Evolutionary conservation across 805 yeast species (phyloP).

Genomic region (Saccharomyces paradoxus): DNA sequence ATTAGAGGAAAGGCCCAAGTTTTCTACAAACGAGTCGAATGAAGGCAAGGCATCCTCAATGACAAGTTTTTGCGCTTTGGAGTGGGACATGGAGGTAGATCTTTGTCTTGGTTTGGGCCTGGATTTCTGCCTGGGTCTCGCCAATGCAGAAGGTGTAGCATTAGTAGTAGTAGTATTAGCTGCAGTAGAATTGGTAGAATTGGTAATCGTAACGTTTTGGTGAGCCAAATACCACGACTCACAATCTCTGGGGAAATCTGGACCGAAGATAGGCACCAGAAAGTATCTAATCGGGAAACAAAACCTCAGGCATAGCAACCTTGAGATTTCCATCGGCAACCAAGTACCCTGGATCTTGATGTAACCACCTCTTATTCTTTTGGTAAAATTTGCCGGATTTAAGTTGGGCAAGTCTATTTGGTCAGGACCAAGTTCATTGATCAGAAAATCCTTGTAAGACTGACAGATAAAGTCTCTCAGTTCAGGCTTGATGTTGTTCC

Average conservation of each 20-base stretch:
- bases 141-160: background rate
- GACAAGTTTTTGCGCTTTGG: background rate
- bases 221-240: conserved; percentile 10
- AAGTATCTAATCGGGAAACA: conserved; percentile 72
- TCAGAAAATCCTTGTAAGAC: conserved; percentile 10
- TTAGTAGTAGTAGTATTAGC: background rate
- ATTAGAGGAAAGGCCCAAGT: background rate
- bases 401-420: conserved; percentile 10
- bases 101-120: background rate
- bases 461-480: conserved; percentile 13
- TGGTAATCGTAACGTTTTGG: background rate
- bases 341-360: conserved; percentile 92
- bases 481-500: conserved; percentile 22
- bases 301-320: conserved; percentile 58
- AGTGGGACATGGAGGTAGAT: background rate
- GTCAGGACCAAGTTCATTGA: conserved; percentile 5
- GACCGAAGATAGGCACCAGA: conserved; percentile 74
- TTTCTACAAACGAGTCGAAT: background rate
- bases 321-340: conserved; percentile 63
- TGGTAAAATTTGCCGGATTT: conserved; percentile 26
- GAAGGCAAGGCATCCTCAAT: background rate
- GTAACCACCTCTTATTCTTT: conserved; percentile 82
- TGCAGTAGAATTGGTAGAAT: background rate
- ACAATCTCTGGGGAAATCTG: conserved; percentile 40
- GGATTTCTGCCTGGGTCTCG: background rate